These are phyloP conservation scores for Microbotryum silenes-acaulis DNA, from an alignment of 1,284 basidiomycete species.

Conservation along the genomic window DNA sequence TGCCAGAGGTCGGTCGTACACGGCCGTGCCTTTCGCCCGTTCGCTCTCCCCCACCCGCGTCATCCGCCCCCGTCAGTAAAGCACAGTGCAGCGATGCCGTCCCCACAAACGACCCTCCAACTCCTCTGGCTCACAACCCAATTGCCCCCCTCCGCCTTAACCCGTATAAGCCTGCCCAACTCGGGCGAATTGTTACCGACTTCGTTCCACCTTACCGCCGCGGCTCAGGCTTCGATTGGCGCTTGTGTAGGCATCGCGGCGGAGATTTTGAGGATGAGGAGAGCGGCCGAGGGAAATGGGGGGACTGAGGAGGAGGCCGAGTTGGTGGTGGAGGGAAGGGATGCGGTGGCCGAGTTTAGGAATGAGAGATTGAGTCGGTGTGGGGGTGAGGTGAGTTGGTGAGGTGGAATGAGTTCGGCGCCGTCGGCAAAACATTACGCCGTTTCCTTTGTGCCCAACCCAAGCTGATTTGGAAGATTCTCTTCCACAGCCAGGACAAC, in stretches of 20 bases:
- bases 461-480: too few species aligned
- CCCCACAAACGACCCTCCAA: too few species aligned
- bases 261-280: background rate
- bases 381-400: background rate
- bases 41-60: too few species aligned
- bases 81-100: too few species aligned
- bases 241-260: constrained; percentile 29
- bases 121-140: too few species aligned
- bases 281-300: background rate
- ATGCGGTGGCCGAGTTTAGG: constrained; percentile 52
- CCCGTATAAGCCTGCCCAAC: too few species aligned
- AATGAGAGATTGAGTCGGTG: constrained; percentile 42
- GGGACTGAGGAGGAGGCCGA: background rate
- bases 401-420: background rate
- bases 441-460: constrained; percentile 28
- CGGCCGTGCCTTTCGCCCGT: too few species aligned
- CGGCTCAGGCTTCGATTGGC: constrained; percentile 45
- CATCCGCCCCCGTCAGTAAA: too few species aligned
- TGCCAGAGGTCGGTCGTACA: too few species aligned
- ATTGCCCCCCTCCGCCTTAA: too few species aligned
- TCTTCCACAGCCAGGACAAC: constrained; percentile 24
- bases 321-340: constrained; percentile 51
- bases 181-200: constrained; percentile 42
- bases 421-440: constrained; percentile 50
- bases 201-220: constrained; percentile 49